Conservation (phyloP, 352 stramenopile genomes). For the Pythium aristosporum region DNA sequence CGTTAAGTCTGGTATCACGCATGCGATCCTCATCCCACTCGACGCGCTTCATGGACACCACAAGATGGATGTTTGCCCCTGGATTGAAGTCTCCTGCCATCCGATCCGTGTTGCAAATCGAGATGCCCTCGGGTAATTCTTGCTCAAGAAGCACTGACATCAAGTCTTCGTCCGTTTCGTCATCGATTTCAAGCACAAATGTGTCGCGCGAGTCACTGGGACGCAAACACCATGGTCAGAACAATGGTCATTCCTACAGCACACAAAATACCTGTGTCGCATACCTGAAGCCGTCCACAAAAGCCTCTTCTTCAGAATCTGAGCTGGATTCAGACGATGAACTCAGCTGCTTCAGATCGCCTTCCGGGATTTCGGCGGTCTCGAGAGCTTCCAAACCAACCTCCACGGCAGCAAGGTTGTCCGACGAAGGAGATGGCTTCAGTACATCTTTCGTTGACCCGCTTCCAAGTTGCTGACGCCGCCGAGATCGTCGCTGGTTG, state of each 20-base stretch:
- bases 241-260: neutral
- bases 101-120: constrained; percentile 86
- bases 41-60: constrained; percentile 86
- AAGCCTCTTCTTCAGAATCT: constrained; percentile 82
- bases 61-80: constrained; percentile 79
- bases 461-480: constrained; percentile 30
- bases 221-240: neutral
- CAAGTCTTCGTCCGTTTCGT: constrained; percentile 91
- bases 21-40: constrained; percentile 88
- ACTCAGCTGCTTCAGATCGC: constrained; percentile 55
- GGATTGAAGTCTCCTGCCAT: constrained; percentile 67
- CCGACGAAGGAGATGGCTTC: constrained; percentile 27
- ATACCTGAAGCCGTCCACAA: constrained; percentile 64
- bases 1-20: constrained; percentile 81
- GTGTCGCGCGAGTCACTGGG: constrained; percentile 79
- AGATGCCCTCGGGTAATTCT: constrained; percentile 80
- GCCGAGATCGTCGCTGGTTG: constrained; percentile 34
- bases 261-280: neutral
- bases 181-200: constrained; percentile 90
- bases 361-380: constrained; percentile 22
- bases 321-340: constrained; percentile 80
- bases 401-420: constrained; percentile 29
- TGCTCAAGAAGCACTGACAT: constrained; percentile 91
- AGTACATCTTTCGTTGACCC: constrained; percentile 21
- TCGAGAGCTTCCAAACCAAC: neutral